A percentile compares a stretch with the other conserved stretches of the same genome.
These are phyloP conservation scores for Dryadomyces sulphureus DNA, from an alignment of 2,329 filamentous ascomycete genomes.

Conservation along the genomic window DNA sequence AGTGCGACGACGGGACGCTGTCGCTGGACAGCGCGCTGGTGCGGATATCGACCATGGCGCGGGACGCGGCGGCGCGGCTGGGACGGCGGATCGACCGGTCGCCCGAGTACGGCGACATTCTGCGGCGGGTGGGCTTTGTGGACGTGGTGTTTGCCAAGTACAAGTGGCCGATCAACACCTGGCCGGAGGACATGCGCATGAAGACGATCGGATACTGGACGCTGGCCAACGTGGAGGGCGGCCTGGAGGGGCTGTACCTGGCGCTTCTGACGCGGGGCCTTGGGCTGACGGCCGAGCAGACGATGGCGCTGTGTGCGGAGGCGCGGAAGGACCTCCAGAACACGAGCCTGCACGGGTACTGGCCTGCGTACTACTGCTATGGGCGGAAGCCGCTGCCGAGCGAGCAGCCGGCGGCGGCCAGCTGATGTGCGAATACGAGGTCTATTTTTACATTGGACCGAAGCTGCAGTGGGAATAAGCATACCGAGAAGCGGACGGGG, in stretches of 20 bases:
- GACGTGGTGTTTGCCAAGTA: conserved; percentile 13
- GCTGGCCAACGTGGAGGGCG: neutral
- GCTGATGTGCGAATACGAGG: too few relatives aligned
- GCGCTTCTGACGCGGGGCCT: neutral
- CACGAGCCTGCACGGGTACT: conserved; percentile 14
- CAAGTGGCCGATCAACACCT: conserved; percentile 16
- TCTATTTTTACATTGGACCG: too few relatives aligned
- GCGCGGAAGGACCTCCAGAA: conserved; percentile 12
- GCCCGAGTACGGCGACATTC: conserved; percentile 10
- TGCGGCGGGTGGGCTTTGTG: conserved; percentile 15
- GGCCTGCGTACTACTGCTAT: conserved; percentile 9
- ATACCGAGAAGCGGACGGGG: too few relatives aligned
- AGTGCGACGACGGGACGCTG: conserved; percentile 11
- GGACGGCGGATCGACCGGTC: conserved; percentile 8
- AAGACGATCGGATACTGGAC: conserved; percentile 15
- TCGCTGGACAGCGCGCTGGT: conserved; percentile 7
- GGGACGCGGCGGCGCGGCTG: conserved; percentile 7
- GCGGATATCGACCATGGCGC: conserved; percentile 5
- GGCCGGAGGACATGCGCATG: conserved; percentile 15
- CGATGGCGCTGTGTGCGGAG: conserved; percentile 9
- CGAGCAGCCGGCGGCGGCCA: too few relatives aligned
- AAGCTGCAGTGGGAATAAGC: too few relatives aligned
- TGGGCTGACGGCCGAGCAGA: conserved; percentile 14
- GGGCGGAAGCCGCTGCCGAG: too few relatives aligned
- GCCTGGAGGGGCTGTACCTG: neutral